These are phyloP conservation scores for Pestalotiopsis sp. DNA, from an alignment of 2,329 filamentous ascomycete genomes.

Conservation along the genomic window DNA sequence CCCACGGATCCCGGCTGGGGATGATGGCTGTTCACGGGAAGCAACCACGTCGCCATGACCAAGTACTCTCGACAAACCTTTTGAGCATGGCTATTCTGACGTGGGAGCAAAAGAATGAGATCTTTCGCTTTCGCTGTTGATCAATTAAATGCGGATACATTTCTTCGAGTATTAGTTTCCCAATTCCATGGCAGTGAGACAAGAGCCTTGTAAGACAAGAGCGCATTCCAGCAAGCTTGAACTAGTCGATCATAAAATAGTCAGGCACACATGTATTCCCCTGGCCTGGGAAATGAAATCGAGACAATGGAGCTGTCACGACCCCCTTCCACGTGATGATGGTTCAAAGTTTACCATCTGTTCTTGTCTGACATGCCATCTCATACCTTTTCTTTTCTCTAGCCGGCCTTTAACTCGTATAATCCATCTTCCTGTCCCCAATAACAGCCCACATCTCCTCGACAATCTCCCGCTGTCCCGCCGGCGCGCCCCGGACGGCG, in stretches of 20 bases:
- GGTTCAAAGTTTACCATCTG: background rate
- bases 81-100: background rate
- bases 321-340: background rate
- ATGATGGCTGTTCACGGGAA: constrained; percentile 9
- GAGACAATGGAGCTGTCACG: background rate
- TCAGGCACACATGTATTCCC: background rate
- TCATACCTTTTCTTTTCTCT: too few species aligned
- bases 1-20: constrained; percentile 27
- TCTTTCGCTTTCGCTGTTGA: background rate
- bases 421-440: constrained; percentile 56
- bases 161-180: too few species aligned
- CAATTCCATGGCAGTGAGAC: too few species aligned
- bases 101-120: background rate
- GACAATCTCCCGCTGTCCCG: constrained; percentile 63
- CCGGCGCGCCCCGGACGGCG: constrained; percentile 62
- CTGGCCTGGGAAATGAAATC: background rate
- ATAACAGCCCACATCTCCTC: constrained; percentile 67
- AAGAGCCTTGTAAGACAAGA: too few species aligned
- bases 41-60: background rate
- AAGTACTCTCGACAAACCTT: background rate
- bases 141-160: background rate
- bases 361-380: background rate
- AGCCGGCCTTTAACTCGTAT: constrained; percentile 32
- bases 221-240: background rate
- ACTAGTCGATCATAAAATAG: background rate